Base-by-base conservation (phyloP, 345 rosid genomes). In the Triadica sebifera region DNA sequence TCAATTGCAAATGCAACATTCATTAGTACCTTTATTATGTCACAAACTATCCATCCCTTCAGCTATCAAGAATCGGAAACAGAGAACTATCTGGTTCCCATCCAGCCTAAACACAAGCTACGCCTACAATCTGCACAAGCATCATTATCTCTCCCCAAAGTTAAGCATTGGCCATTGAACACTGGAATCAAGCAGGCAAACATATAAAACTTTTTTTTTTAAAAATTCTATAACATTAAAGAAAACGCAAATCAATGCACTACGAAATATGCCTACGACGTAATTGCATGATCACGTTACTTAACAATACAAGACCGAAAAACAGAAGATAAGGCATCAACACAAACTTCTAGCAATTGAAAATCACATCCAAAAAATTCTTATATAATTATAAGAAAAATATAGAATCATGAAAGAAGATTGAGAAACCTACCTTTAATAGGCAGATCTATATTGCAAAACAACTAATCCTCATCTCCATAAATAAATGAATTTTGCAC, bases 201-300 rank as follows among this genome's bases (percentile, higher is more conserved):
- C n/a, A 29, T 29, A 29, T 2, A 29, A 29, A 29, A 29, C 34
- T n/a, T n/a, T n/a, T n/a, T n/a, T n/a, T n/a, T n/a, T n/a, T n/a
- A n/a, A n/a, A n/a, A n/a, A n/a, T n/a, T n/a, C n/a, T n/a, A n/a
- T n/a, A n/a, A n/a, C 50, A 10, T 17, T 64, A 34, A 12, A 51
- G 16, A 29, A 60, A 61, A 61, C 11, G 39, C 52, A 65, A 22
- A 65, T 65, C 69, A 65, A 65, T 65, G 69, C 22, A 65, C 69
- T 65, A 41, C 52, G 15, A 65, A 45, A 41, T 43, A 19, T n/a
- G 51, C 50, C 34, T 12, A 43, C 17, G 20, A 15, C 45, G 20
- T 49, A 24, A 22, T 24, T 24, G 15, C 38, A 20, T 2, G 29
- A 24, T 11, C 16, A 58, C 16, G 37, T 58, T 24, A 58, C 63